Evolutionary conservation across 176 grass and related monocot species (phyloP), one percentile per base, ranked within the genome.

Genomic region (Juncus inflexus): DNA sequence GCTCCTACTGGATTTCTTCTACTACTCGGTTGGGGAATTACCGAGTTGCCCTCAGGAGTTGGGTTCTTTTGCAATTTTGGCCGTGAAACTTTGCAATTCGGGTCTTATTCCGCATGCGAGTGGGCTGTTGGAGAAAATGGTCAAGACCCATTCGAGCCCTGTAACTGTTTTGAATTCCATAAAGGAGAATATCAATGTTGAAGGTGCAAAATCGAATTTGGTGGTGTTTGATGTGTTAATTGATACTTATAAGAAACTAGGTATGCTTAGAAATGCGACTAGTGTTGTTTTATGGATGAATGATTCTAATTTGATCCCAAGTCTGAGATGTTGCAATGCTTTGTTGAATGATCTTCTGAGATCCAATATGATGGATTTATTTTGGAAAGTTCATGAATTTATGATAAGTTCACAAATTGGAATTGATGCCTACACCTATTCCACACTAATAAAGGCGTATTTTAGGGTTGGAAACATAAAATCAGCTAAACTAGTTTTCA

Each of bases 1-100:
- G 50, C 65, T 77, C 67, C 81, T 92, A 9, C 60, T 87, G 3
- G 81, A 92, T 45, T 92, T 92, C 84, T 92, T 92, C 60, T 76
- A 92, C 78, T 92, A 85, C 78, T 81, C 81, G 12, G 52, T 69
- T 35, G 40, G 53, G 1, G 67, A 71, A 15, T 62, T 87, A 11
- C 58, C 63, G 6, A 59, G 81, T 10, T 47, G 70, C 47, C 55
- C 52, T 13, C 64, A 62, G 3, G 6, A 62, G 9, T 38, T 74
- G 57, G 81, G 84, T 52, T 67, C 84, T 63, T 84, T 78, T 15
- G 77, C 77, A 41, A 37, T 67, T 37, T 73, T 84, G 39, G 81
- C 89, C 15, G 53, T 87, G 3, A 52, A 37, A 39, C 89, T 92
- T 4, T 87, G 74, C 66, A 58, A 80, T 42, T 47, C 66, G 14